phyloP scores from a whole-genome alignment of 2,329 filamentous ascomycete genomes.

The Nigrograna mackinnonii region DNA sequence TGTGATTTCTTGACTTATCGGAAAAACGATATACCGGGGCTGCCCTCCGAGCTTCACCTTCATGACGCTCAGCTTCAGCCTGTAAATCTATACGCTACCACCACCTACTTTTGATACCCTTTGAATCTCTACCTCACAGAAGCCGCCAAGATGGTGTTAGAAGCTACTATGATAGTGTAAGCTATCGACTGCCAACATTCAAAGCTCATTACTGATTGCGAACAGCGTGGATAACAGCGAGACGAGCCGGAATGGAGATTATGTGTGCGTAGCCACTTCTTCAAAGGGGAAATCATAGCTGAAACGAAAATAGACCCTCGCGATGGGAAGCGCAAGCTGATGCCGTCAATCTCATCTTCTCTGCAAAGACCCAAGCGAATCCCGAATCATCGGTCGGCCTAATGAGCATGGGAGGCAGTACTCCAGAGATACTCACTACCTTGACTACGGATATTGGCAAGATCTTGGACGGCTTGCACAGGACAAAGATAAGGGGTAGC shows the following conservation, averaged over 20 bases:
- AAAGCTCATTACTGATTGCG: constrained; percentile 17
- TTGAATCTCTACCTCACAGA: constrained; percentile 5
- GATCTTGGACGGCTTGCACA: constrained; percentile 86
- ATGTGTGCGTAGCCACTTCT: constrained; percentile 53
- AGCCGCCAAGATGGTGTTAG: constrained; percentile 82
- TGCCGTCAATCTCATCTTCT: constrained; percentile 92
- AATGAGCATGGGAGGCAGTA: constrained; percentile 98
- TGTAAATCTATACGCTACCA: too few relatives aligned
- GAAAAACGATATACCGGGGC: too few relatives aligned
- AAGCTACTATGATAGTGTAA: constrained; percentile 96
- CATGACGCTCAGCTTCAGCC: too few relatives aligned
- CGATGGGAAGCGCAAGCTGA: constrained; percentile 96
- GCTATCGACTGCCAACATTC: constrained; percentile 11
- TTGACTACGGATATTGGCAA: constrained; percentile 96
- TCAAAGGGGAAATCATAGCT: constrained; percentile 7
- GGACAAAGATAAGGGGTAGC: constrained; percentile 80
- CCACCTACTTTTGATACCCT: too few relatives aligned
- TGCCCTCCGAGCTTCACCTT: too few relatives aligned
- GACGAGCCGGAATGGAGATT: constrained; percentile 95
- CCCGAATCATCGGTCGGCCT: constrained; percentile 96
- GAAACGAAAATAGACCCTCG: constrained; percentile 70
- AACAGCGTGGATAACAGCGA: constrained; percentile 94
- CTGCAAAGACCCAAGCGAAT: constrained; percentile 91
- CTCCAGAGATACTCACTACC: constrained; percentile 95
- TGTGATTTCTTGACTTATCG: too few relatives aligned